Base-by-base conservation (phyloP, 441 rosid species). In the Theobroma grandiflorum region DNA sequence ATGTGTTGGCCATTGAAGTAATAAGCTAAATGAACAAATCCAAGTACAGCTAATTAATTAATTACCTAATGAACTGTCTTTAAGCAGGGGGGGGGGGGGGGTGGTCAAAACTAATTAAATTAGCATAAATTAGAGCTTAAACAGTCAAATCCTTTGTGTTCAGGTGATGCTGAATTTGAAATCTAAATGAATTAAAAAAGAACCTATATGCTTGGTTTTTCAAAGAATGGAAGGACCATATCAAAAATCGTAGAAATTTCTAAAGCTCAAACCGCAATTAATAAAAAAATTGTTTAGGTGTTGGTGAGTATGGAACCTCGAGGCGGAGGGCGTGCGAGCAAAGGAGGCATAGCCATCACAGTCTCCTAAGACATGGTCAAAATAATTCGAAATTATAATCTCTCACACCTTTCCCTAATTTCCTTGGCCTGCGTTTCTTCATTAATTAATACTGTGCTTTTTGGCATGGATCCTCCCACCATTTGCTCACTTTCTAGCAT, bases 321-420 rank as follows among this genome's bases (percentile, higher is more conserved):
- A 78, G 87, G 84, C 4, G 49, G 49, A 65, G 53, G 70, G 79
- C 82, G 85, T 76, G 90, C 82, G 82, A 82, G 86, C 74, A 55
- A 76, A 18, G 47, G 38, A 40, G 80, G 55, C 77, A 52, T 10
- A 11, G 35, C 18, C 75, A 65, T 88, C 93, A 86, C 94, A 81
- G 95, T 94, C 95, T 89, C 75, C 94, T 69, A 89, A 82, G 88
- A 78, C 68, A 77, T 85, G 88, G 95, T 90, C 92, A 92, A 89
- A 86, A 69, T 63, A 88, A 85, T 82, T 82, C 72, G 72, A 65
- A 65, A 26, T 61, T 38, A 22, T 38, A 22, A 35, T 81, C 85
- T 26, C 31, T 26, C 31, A 1, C 31, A 35, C 84, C 77, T 35
- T 50, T 75, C 80, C 85, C 86, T 45, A 80, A 26, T 26, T 72